A percentile compares a stretch with the other conserved stretches of the same genome.
Evolutionary conservation across 164 flowering plant species (phyloP).

Genomic region (Magnolia sinica): DNA sequence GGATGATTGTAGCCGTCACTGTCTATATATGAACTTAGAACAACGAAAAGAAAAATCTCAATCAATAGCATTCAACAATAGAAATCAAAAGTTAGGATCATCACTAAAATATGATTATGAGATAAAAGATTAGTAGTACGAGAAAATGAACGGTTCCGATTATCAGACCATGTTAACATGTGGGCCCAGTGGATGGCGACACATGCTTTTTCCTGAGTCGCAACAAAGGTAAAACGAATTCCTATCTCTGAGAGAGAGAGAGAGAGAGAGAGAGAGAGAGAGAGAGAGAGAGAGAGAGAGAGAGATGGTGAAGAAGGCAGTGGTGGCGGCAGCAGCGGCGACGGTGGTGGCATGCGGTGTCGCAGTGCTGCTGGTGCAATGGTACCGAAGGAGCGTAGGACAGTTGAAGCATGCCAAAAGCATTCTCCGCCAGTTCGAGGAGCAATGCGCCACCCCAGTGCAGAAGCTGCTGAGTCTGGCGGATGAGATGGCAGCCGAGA

Average conservation of each 20-base stretch:
- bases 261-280: too few relatives aligned
- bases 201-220: neutral
- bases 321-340: neutral
- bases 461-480: slow-evolving; percentile 44
- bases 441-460: slow-evolving; percentile 48
- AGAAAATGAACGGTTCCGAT: too few relatives aligned
- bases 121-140: too few relatives aligned
- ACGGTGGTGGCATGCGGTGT: neutral
- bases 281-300: neutral
- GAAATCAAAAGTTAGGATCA: too few relatives aligned
- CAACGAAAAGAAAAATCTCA: too few relatives aligned
- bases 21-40: too few relatives aligned
- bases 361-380: slow-evolving; percentile 8
- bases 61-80: too few relatives aligned
- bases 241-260: neutral
- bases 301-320: slow-evolving; percentile 3
- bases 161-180: too few relatives aligned
- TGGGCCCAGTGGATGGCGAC: too few relatives aligned
- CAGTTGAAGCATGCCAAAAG: slow-evolving; percentile 33
- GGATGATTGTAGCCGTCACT: too few relatives aligned
- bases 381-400: slow-evolving; percentile 10
- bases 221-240: neutral
- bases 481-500: slow-evolving; percentile 33
- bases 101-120: too few relatives aligned
- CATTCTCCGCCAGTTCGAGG: slow-evolving; percentile 36